Conservation (phyloP, 2,329 filamentous ascomycete genomes). For the Cordyceps tenuipes region DNA sequence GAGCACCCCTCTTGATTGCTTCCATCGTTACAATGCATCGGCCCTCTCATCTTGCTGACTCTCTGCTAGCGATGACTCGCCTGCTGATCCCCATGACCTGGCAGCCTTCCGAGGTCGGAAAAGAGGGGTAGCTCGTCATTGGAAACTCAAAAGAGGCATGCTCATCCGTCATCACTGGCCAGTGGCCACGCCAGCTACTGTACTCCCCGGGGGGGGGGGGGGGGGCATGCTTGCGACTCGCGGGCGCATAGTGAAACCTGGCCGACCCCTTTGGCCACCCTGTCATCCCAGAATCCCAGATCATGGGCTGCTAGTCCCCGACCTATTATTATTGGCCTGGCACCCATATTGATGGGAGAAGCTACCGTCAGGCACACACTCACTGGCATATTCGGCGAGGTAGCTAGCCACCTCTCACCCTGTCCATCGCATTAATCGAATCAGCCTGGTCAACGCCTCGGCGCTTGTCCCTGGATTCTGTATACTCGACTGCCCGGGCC, state of each 20-base stretch:
- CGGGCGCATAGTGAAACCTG: constrained; percentile 10
- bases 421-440: background rate
- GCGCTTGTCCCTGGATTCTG: background rate
- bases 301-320: background rate
- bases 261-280: constrained; percentile 7
- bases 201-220: background rate
- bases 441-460: background rate
- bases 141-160: background rate
- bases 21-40: no score
- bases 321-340: background rate
- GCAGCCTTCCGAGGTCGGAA: background rate
- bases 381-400: background rate
- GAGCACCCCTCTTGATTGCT: background rate
- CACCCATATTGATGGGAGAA: background rate
- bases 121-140: background rate
- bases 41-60: no score
- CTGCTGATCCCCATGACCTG: constrained; percentile 1
- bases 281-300: constrained; percentile 6
- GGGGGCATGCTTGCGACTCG: background rate
- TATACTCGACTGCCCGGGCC: no score
- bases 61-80: background rate
- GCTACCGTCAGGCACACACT: background rate
- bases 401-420: no score
- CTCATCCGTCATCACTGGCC: background rate
- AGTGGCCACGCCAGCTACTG: background rate